Evolutionary conservation across 2,329 filamentous ascomycete genomes (phyloP).

Genomic region (Neophaeococcomyces aloes): DNA sequence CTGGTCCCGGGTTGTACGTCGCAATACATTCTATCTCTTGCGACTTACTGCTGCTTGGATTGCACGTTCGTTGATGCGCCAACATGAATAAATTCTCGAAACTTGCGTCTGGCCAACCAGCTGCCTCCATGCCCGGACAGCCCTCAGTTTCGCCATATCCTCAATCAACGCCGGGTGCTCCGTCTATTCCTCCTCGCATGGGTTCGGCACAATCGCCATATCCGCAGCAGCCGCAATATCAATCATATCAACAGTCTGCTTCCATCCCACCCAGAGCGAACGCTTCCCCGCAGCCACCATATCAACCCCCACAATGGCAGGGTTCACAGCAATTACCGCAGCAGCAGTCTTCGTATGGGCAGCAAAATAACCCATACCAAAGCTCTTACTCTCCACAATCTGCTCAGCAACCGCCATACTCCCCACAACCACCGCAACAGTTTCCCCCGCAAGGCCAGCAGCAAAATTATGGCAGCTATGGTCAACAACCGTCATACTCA

Average conservation of each 20-base stretch:
- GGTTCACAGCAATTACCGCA: slow-evolving; percentile 34
- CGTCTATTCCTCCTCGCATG: slow-evolving; percentile 22
- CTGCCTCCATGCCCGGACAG: not conserved
- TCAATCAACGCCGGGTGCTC: not conserved
- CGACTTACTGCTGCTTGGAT: not conserved
- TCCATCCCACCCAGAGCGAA: slow-evolving; percentile 26
- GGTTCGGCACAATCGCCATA: slow-evolving; percentile 28
- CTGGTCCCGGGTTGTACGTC: not conserved
- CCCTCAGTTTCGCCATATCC: slow-evolving; percentile 10
- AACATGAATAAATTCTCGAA: slow-evolving; percentile 23
- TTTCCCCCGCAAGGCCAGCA: slow-evolving; percentile 19
- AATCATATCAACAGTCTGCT: slow-evolving; percentile 28
- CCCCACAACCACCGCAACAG: slow-evolving; percentile 34
- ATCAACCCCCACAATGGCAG: slow-evolving; percentile 25
- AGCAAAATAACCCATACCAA: slow-evolving; percentile 20
- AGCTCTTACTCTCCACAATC: slow-evolving; percentile 23
- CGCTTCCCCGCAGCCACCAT: slow-evolving; percentile 24
- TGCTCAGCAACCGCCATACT: slow-evolving; percentile 26
- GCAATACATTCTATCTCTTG: not conserved
- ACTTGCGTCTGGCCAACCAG: slow-evolving; percentile 11
- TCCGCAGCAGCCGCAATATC: slow-evolving; percentile 29
- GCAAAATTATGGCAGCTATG: slow-evolving; percentile 14
- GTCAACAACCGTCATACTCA: slow-evolving; percentile 16
- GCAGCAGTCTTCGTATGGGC: slow-evolving; percentile 24
- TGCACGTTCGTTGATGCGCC: not conserved